Conservation (phyloP, 306 rosid species). For the Acacia acuminata region DNA sequence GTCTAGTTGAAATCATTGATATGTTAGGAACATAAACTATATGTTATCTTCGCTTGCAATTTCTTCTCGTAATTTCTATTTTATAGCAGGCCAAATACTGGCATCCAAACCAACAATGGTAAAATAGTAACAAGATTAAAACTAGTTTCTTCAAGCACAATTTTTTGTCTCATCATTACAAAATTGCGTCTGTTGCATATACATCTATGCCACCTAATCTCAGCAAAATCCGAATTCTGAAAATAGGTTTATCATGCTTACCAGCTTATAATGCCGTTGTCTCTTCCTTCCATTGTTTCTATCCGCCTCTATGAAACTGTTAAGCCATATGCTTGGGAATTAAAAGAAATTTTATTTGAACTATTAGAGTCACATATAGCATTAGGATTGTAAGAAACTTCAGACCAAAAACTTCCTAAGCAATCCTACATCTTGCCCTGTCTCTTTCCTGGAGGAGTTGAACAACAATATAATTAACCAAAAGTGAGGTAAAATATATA, state of each 20-base stretch:
- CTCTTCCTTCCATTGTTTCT: too few species aligned
- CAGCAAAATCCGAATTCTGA: background rate
- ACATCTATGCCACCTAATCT: background rate
- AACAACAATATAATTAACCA: background rate
- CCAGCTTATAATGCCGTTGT: background rate
- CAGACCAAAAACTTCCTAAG: background rate
- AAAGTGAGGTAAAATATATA: background rate
- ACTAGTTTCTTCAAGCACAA: background rate
- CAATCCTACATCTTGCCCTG: background rate
- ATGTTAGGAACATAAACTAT: background rate
- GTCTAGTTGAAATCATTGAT: background rate
- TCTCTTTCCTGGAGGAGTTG: background rate
- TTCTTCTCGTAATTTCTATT: background rate
- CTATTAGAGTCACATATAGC: background rate
- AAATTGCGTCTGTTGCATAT: conserved; percentile 17
- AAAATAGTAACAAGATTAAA: background rate
- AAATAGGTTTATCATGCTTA: background rate
- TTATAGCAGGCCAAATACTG: background rate
- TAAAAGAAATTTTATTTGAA: conserved; percentile 2
- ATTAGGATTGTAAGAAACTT: background rate
- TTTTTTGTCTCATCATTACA: background rate
- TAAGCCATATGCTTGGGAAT: background rate
- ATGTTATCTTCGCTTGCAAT: conserved; percentile 12
- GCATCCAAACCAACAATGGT: background rate
- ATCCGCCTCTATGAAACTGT: background rate